Evolutionary conservation across 148 eudicot genomes (phyloP).

Genomic region (Diospyros kaki): DNA sequence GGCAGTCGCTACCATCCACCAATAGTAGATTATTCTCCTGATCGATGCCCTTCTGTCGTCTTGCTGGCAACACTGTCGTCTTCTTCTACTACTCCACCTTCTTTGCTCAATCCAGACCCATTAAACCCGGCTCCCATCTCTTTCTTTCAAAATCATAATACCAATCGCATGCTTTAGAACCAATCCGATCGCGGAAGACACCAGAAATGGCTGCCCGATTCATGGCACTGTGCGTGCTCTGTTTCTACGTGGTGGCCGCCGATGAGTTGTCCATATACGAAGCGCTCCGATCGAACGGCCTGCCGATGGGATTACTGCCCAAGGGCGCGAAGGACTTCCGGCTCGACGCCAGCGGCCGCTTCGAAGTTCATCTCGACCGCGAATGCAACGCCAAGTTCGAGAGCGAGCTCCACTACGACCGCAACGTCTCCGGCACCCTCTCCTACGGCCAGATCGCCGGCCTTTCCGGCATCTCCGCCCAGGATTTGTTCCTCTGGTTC

Average conservation of each 20-base stretch:
- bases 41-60: constrained; percentile 25
- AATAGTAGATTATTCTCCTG: constrained; percentile 16
- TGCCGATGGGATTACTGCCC: constrained; percentile 79
- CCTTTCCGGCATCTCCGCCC: constrained; percentile 63
- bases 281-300: constrained; percentile 38
- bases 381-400: constrained; percentile 74
- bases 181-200: not conserved
- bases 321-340: constrained; percentile 52
- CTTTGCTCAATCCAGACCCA: constrained; percentile 2
- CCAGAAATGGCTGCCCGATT: constrained; percentile 10
- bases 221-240: constrained; percentile 1
- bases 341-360: constrained; percentile 37
- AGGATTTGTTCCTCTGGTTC: constrained; percentile 84
- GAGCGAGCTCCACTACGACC: constrained; percentile 63
- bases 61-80: constrained; percentile 28
- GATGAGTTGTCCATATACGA: constrained; percentile 52
- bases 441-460: constrained; percentile 49
- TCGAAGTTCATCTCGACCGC: constrained; percentile 52
- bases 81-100: not conserved
- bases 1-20: not conserved
- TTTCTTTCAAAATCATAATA: not conserved
- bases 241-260: constrained; percentile 4
- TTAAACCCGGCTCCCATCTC: constrained; percentile 28
- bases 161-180: too few species aligned
- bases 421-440: constrained; percentile 53